Conservation (phyloP, 352 stramenopile genomes). For the Globisporangium mamillatum region DNA sequence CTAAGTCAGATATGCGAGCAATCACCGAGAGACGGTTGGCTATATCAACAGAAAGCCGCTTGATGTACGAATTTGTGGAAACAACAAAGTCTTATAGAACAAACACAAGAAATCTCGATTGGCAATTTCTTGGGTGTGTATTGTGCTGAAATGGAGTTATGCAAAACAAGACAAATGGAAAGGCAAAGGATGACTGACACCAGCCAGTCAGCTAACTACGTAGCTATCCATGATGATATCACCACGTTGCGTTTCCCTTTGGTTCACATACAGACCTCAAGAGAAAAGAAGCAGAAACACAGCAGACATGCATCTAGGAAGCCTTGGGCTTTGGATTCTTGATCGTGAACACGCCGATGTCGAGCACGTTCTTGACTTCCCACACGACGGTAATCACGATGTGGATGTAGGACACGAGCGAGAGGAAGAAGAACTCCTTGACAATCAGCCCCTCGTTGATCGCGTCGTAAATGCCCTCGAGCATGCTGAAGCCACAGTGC, state of each 20-base stretch:
- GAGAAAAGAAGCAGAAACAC: not conserved
- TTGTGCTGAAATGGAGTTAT: not conserved
- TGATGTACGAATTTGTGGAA: no score
- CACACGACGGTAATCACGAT: conserved; percentile 86
- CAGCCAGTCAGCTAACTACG: not conserved
- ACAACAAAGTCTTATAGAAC: not conserved
- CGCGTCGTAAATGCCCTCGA: conserved; percentile 79
- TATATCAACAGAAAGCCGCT: no score
- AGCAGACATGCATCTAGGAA: conserved; percentile 15
- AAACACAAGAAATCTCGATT: not conserved
- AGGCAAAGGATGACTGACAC: not conserved
- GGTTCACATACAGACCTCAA: not conserved
- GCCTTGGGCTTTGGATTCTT: conserved; percentile 21
- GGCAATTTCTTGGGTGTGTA: not conserved
- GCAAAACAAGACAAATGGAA: not conserved
- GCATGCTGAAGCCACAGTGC: conserved; percentile 78
- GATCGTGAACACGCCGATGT: conserved; percentile 82
- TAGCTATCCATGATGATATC: no score
- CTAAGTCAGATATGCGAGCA: conserved; percentile 18
- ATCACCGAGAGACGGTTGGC: no score
- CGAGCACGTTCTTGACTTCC: conserved; percentile 85
- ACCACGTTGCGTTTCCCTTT: not conserved
- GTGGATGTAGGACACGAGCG: conserved; percentile 79
- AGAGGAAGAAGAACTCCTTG: conserved; percentile 89
- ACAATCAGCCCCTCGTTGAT: conserved; percentile 82